Evolutionary conservation across 1,284 basidiomycete species (phyloP).

Genomic region (Malassezia japonica): DNA sequence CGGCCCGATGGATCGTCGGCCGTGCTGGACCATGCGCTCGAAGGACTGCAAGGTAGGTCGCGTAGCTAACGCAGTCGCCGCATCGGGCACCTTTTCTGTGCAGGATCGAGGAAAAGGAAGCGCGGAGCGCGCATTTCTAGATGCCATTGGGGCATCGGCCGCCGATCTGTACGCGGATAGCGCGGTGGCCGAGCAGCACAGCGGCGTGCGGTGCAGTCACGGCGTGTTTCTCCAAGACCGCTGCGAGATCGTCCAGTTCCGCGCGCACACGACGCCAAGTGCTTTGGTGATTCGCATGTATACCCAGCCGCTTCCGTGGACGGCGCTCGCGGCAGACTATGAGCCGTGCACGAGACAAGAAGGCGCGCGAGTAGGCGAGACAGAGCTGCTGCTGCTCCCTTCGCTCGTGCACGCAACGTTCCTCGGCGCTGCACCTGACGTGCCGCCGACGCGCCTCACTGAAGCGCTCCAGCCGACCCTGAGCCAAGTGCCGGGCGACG

Average conservation of each 20-base stretch:
- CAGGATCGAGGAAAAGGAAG: no score
- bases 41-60: neutral
- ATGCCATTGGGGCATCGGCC: neutral
- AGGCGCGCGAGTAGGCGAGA: neutral
- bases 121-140: no score
- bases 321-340: neutral
- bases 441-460: neutral
- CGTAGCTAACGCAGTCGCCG: neutral
- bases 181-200: neutral
- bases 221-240: neutral
- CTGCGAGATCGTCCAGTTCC: neutral
- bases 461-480: neutral
- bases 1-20: neutral
- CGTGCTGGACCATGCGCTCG: neutral
- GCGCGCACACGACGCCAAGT: constrained; percentile 1
- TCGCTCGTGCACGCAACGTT: constrained; percentile 5
- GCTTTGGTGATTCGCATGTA: neutral
- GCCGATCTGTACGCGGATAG: neutral
- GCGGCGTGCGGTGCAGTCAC: neutral
- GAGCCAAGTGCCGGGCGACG: neutral
- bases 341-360: no score
- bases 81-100: no score
- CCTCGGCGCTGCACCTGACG: neutral
- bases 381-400: constrained; percentile 1
- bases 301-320: constrained; percentile 3